A percentile compares a stretch with the other conserved stretches of the same genome.
These are phyloP conservation scores for Aspergillus bertholletiae DNA, from an alignment of 495 filamentous ascomycete species.

Conservation along the genomic window DNA sequence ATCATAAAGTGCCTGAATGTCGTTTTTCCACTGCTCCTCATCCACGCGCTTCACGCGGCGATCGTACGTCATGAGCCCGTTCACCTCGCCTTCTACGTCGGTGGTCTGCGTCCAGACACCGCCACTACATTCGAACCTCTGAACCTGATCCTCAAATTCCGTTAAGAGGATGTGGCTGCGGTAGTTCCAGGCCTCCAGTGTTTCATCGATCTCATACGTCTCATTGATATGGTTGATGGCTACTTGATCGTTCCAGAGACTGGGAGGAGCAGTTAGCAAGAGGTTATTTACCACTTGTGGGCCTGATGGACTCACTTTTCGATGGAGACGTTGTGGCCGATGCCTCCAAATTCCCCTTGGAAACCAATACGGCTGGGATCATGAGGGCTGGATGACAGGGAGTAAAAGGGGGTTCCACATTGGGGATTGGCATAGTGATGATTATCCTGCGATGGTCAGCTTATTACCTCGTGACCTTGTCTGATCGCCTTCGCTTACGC, in stretches of 20 bases:
- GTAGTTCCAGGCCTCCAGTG: slow-evolving; percentile 62
- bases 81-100: slow-evolving; percentile 73
- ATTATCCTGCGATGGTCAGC: slow-evolving; percentile 47
- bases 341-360: slow-evolving; percentile 67
- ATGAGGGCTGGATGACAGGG: slow-evolving; percentile 50
- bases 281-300: background rate
- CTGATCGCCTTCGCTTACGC: slow-evolving; percentile 21
- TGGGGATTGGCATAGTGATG: slow-evolving; percentile 70
- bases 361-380: slow-evolving; percentile 58
- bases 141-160: slow-evolving; percentile 57
- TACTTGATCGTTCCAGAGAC: slow-evolving; percentile 54
- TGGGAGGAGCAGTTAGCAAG: slow-evolving; percentile 5
- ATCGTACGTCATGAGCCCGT: slow-evolving; percentile 67
- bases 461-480: background rate
- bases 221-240: slow-evolving; percentile 57
- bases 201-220: slow-evolving; percentile 61
- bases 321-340: slow-evolving; percentile 57
- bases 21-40: slow-evolving; percentile 53
- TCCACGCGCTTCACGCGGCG: slow-evolving; percentile 52
- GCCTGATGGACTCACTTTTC: slow-evolving; percentile 35
- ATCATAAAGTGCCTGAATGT: slow-evolving; percentile 57
- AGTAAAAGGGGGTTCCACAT: slow-evolving; percentile 64
- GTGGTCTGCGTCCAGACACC: slow-evolving; percentile 66
- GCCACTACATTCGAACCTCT: slow-evolving; percentile 53
- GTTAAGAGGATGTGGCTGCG: slow-evolving; percentile 48